These are phyloP conservation scores for Nigrograna mackinnonii DNA, from an alignment of 2,329 filamentous ascomycete species.

Conservation along the genomic window DNA sequence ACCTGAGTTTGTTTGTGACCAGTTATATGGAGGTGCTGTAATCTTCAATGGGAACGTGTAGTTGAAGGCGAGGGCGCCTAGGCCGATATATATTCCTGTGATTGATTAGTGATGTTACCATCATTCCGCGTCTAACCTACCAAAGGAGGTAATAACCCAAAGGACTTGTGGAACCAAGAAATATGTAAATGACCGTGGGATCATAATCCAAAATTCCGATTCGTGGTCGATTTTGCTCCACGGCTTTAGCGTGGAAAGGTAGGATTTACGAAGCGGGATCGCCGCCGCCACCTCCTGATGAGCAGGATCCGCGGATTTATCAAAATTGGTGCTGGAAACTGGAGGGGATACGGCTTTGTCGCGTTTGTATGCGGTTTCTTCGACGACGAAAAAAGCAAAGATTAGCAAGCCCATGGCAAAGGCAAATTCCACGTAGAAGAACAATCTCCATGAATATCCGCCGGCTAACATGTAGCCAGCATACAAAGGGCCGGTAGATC, in stretches of 20 bases:
- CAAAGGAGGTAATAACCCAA: constrained; percentile 42
- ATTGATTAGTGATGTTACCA: neutral
- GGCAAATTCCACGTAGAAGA: constrained; percentile 64
- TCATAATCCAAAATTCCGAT: constrained; percentile 39
- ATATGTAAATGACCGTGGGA: constrained; percentile 37
- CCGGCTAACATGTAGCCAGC: constrained; percentile 65
- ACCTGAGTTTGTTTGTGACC: constrained; percentile 28
- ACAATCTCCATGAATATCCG: constrained; percentile 62
- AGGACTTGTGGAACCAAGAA: constrained; percentile 41
- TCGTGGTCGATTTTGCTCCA: constrained; percentile 38
- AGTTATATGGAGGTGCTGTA: constrained; percentile 35
- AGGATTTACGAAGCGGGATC: constrained; percentile 29
- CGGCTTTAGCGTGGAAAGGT: constrained; percentile 30
- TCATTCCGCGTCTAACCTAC: constrained; percentile 6
- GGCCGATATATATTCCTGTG: constrained; percentile 37
- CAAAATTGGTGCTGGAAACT: constrained; percentile 5
- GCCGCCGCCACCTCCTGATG: constrained; percentile 25
- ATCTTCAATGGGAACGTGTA: constrained; percentile 42
- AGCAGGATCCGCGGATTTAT: constrained; percentile 18
- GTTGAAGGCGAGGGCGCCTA: constrained; percentile 43
- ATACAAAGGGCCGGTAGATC: constrained; percentile 59
- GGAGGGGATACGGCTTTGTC: constrained; percentile 3
- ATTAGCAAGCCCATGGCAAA: constrained; percentile 52
- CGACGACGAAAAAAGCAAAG: constrained; percentile 59
- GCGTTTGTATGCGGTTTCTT: constrained; percentile 59